A percentile compares a stretch with the other conserved stretches of the same genome.
Conservation (phyloP, 768 basidiomycete species). For the Floccularia luteovirens region DNA sequence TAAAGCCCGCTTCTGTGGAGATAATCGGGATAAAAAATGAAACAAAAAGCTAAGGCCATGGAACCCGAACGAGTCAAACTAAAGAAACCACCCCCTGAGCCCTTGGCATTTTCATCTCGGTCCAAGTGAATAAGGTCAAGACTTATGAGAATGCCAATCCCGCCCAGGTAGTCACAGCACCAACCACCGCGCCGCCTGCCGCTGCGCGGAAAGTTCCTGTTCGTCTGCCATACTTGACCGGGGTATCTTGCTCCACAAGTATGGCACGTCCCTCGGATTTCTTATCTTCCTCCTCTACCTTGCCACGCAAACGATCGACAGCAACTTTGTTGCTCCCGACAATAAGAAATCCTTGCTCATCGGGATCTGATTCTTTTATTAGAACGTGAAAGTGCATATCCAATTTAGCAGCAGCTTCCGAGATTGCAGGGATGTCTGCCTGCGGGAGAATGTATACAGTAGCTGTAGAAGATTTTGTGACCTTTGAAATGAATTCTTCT, state of each 20-base stretch:
- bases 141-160: constrained; percentile 48
- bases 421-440: constrained; percentile 32
- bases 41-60: no score
- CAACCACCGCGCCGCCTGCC: constrained; percentile 53
- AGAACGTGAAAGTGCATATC: constrained; percentile 38
- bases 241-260: not conserved
- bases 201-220: constrained; percentile 26
- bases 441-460: constrained; percentile 41
- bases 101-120: no score
- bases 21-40: no score
- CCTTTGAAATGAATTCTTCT: constrained; percentile 37
- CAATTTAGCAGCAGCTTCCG: constrained; percentile 28
- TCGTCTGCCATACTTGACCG: not conserved
- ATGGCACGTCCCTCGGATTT: constrained; percentile 6
- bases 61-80: no score
- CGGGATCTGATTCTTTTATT: constrained; percentile 22
- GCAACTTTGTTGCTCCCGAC: constrained; percentile 44
- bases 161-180: constrained; percentile 53
- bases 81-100: no score
- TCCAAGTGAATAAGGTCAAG: no score
- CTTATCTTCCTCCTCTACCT: constrained; percentile 17
- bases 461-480: constrained; percentile 34
- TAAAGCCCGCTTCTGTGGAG: no score
- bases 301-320: constrained; percentile 30
- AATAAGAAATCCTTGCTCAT: constrained; percentile 38